Conservation (phyloP, 441 rosid species). For the Theobroma grandiflorum region DNA sequence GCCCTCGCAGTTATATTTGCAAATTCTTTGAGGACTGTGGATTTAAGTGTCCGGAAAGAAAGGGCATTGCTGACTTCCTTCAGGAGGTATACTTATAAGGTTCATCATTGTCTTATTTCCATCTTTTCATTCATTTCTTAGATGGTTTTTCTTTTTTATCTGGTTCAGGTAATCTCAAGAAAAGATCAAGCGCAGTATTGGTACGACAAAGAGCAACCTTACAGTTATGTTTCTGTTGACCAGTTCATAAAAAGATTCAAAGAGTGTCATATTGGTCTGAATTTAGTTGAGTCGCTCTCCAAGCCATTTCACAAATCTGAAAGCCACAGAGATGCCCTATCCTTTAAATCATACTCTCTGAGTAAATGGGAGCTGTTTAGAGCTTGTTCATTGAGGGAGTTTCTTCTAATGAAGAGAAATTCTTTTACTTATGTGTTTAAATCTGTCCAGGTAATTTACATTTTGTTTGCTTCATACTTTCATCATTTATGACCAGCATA, state of each 20-base stretch:
- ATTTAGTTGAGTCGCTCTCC: slow-evolving; percentile 44
- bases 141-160: not conserved
- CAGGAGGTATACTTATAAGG: slow-evolving; percentile 38
- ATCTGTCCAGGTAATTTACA: slow-evolving; percentile 46
- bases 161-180: slow-evolving; percentile 52
- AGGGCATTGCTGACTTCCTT: slow-evolving; percentile 38
- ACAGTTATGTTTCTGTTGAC: slow-evolving; percentile 49
- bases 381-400: slow-evolving; percentile 55
- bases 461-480: not conserved
- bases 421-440: slow-evolving; percentile 54
- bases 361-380: slow-evolving; percentile 54
- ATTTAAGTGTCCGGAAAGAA: slow-evolving; percentile 35
- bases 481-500: not conserved
- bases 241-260: slow-evolving; percentile 43
- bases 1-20: slow-evolving; percentile 47
- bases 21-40: slow-evolving; percentile 26
- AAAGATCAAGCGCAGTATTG: slow-evolving; percentile 69
- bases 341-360: slow-evolving; percentile 46
- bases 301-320: slow-evolving; percentile 41
- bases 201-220: slow-evolving; percentile 35
- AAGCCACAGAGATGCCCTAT: slow-evolving; percentile 38
- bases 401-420: slow-evolving; percentile 63
- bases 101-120: not conserved
- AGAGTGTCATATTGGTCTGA: slow-evolving; percentile 38
- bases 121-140: not conserved